Evolutionary conservation across 768 basidiomycete species (phyloP).

Genomic region (Mycena venus): DNA sequence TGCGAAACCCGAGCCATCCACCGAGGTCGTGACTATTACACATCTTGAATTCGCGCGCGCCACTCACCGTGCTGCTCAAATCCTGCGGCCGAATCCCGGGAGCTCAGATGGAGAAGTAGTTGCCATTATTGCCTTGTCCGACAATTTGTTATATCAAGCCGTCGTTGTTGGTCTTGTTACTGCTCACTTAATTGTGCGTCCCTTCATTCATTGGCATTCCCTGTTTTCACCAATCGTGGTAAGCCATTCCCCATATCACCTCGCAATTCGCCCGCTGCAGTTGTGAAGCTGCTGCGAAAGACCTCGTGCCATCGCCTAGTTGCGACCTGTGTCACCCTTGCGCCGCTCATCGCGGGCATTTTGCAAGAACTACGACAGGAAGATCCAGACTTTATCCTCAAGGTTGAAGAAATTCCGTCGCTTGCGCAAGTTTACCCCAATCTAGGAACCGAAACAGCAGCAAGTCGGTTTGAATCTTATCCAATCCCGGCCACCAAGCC

Average conservation of each 20-base stretch:
- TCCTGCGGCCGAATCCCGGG: conserved; percentile 47
- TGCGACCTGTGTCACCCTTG: no score
- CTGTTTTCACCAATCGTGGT: no score
- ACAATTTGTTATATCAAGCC: conserved; percentile 55
- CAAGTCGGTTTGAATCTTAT: conserved; percentile 46
- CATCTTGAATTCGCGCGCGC: conserved; percentile 60
- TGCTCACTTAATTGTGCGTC: conserved; percentile 50
- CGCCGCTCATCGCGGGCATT: no score
- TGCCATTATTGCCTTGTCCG: conserved; percentile 51
- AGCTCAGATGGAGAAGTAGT: conserved; percentile 49
- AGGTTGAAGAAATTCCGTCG: conserved; percentile 49
- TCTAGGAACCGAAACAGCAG: conserved; percentile 48
- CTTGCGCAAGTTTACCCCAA: conserved; percentile 54
- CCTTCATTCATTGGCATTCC: background rate
- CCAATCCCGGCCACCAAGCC: conserved; percentile 22
- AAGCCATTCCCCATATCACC: no score
- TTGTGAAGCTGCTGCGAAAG: no score
- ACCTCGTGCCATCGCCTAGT: no score
- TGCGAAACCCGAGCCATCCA: no score
- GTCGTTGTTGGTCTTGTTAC: conserved; percentile 52
- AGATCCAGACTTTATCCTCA: conserved; percentile 38
- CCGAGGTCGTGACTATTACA: conserved; percentile 43
- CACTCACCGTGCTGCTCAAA: conserved; percentile 56
- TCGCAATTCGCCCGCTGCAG: no score
- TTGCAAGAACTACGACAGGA: no score